Percentiles rank a stretch among this genome's conserved stretches.
These are phyloP conservation scores for Wallacemonas sp. DNA, from an alignment of 208 protist species.

Conservation along the genomic window DNA sequence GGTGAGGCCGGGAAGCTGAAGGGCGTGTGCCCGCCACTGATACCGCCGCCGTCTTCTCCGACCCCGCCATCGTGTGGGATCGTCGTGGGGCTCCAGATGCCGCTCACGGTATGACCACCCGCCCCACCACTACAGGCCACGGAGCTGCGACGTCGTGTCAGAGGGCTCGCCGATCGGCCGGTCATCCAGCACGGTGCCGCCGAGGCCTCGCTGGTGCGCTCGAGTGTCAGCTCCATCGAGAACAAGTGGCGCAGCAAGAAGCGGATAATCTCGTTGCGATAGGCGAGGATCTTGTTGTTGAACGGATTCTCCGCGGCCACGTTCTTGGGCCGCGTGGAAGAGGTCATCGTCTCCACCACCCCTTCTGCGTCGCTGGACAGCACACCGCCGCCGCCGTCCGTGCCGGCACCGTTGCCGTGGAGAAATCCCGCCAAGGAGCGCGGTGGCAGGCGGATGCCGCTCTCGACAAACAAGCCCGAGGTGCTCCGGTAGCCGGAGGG, in stretches of 20 bases:
- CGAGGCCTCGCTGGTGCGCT: constrained; percentile 22
- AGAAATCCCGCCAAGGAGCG: constrained; percentile 1
- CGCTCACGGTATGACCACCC: background rate
- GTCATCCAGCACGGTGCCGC: background rate
- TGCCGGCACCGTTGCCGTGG: background rate
- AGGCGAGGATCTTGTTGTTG: constrained; percentile 73
- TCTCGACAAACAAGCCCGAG: constrained; percentile 12
- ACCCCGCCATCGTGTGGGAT: constrained; percentile 21
- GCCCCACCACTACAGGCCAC: too few relatives aligned
- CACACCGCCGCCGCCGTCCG: background rate
- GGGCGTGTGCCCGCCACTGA: background rate
- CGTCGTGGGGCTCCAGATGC: constrained; percentile 10
- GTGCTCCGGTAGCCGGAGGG: constrained; percentile 16
- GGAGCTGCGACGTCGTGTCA: background rate
- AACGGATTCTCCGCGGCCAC: constrained; percentile 21
- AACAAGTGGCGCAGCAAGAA: constrained; percentile 64
- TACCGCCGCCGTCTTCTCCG: background rate
- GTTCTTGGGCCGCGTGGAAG: too few relatives aligned
- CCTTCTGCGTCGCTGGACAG: constrained; percentile 11
- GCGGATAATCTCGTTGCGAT: constrained; percentile 67
- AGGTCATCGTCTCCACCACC: too few relatives aligned
- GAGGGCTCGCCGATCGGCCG: background rate
- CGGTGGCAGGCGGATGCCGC: constrained; percentile 12
- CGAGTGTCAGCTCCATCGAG: constrained; percentile 66
- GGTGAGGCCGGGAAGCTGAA: background rate